Conservation (phyloP, 495 filamentous ascomycete genomes). For the Lentithecium fluviatile region DNA sequence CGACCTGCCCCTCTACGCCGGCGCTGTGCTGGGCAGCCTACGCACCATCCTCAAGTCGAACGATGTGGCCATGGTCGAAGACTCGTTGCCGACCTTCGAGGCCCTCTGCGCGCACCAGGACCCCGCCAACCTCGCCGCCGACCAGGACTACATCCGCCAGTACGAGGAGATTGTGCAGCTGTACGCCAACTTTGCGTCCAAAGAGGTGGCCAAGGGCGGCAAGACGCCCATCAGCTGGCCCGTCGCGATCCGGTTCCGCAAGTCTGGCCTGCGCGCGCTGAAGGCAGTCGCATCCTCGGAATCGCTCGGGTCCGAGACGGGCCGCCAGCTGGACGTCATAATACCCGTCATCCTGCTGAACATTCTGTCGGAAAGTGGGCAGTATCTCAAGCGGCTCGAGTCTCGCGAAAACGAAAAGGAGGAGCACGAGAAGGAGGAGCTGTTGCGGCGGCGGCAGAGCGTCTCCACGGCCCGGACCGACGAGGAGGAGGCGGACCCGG, state of each 20-base stretch:
- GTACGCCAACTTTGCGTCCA: conserved; percentile 76
- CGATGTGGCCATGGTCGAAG: conserved; percentile 86
- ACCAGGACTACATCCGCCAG: conserved; percentile 77
- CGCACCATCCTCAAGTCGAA: conserved; percentile 71
- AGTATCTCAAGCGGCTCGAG: conserved; percentile 62
- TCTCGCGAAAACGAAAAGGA: conserved; percentile 62
- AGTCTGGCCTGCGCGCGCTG: conserved; percentile 75
- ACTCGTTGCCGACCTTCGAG: conserved; percentile 77
- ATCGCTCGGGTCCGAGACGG: conserved; percentile 68
- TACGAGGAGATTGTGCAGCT: conserved; percentile 74
- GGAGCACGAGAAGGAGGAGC: conserved; percentile 60
- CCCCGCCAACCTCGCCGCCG: conserved; percentile 72
- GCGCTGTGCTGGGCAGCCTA: conserved; percentile 75
- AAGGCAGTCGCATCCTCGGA: conserved; percentile 76
- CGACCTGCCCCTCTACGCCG: conserved; percentile 82
- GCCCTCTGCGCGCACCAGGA: conserved; percentile 82
- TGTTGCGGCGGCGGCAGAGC: conserved; percentile 67
- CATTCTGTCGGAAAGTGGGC: conserved; percentile 72
- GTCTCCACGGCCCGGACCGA: conserved; percentile 71
- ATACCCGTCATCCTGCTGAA: conserved; percentile 83
- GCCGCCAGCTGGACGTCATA: conserved; percentile 69
- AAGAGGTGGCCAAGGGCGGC: conserved; percentile 46
- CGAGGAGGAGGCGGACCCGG: conserved; percentile 64
- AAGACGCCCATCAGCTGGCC: conserved; percentile 62
- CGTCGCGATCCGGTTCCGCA: conserved; percentile 79